Base-by-base conservation (phyloP, 2,329 filamentous ascomycete species). In the Volutella citrinella region DNA sequence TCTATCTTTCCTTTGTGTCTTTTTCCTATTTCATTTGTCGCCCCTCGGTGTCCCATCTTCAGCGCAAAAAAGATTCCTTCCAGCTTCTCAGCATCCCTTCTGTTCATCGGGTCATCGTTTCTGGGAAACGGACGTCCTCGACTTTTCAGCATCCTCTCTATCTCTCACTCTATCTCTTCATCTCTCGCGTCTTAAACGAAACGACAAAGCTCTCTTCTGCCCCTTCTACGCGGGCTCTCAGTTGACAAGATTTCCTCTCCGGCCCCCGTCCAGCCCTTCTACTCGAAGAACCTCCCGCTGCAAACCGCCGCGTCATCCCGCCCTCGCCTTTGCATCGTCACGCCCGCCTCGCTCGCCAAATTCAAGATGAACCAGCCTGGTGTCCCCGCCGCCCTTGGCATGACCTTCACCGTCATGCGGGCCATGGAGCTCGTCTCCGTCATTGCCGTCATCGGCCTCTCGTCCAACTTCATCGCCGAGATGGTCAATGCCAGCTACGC, bases 391-490 rank as follows among this genome's bases (percentile, higher is more conserved):
- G 83, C 84, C 58, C 68, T 93, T 48, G 87, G 85, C 60, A 79
- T 83, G 51, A 84, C 84, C 49, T 95, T 94, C 67, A 80, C 86
- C 38, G 68, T 80, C 47, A 76, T 84, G 48, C 82, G 90, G 29
- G 71, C 74, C 38, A 71, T 90, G 48, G 82, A 94, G 58, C 72
- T 78, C 40, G 64, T 84, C 43, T 78, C 78, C 17, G 82, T 95
- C 55, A 70, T 93, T 38, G 70, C 81, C 38, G 80, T 93, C 47
- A 83, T 95, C 46, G 87, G 88, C 27, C 78, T 95, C 59, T 80
- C 80, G 1, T 78, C 84, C 53, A 88, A 90, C 62, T 94, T 95
- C 63, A 82, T 95, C 52, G 73, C 80, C 16, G 74, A 86, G 49
- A 88, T 94, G 57, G 78, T 87, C 27, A 66, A 70, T 26, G 75